Base-by-base conservation (phyloP, 371 early-diverging fungal genomes). In the Parasitella parasitica region DNA sequence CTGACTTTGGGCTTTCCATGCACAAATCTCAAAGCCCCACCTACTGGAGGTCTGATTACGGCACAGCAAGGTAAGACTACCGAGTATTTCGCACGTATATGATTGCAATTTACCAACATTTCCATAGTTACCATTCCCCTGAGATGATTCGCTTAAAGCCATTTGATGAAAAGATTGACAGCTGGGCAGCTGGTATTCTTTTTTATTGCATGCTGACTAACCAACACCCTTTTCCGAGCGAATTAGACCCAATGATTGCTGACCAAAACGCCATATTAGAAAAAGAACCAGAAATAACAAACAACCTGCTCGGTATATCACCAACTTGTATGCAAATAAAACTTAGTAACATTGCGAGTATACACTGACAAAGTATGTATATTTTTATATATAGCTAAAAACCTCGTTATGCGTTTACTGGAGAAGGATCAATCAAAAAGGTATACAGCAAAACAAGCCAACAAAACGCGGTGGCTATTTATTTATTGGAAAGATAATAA, bases 1-100 rank as follows among this genome's bases (percentile, higher is more conserved):
- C 55, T 24, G 66, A 65, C 50, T 65, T 65, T 41, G 66, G 66
- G 7, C 27, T 59, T 6, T 46, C 60, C 0, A 35, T 51, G 7
- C 35, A 41, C 11, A 22, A 49, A 15, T 4, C 43, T 20, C 9
- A 24, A 4, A 26, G n/a, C 16, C 35, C 22, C 0, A 48, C 59
- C 4, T 1, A 7, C n/a, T 55, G 50, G 46, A 46, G 28, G 6
- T 11, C 15, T 9, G 15, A 49, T 22, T 62, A 49, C 18, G 62
- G 62, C 9, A 62, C 62, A 15, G 11, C 9, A 0, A 13, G 8
- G 62, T 46, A 37, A n/a, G n/a, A n/a, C n/a, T n/a, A n/a, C n/a
- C n/a, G n/a, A 50, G 28, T 39, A 59, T 52, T 0, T n/a, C 24
- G 3, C 15, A 9, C 11, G 6, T 18, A 1, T 15, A 8, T 28